phyloP scores from a whole-genome alignment of 805 yeast genomes.

The Tetrapisispora arboricola region DNA sequence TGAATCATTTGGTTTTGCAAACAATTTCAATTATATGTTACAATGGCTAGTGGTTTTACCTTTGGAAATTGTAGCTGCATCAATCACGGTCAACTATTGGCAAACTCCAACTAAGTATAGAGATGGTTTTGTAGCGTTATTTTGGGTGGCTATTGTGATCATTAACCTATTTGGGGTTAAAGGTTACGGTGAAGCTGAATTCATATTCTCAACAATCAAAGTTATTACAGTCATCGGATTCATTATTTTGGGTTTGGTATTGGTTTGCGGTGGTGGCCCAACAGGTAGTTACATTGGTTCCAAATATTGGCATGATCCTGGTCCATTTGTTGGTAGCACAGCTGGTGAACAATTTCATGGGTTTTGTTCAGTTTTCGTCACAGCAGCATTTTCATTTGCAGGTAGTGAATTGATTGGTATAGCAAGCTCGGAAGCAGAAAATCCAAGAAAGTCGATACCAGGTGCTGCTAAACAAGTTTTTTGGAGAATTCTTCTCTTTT shows the following conservation, averaged over 20 bases:
- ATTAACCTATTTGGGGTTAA: conserved; percentile 46
- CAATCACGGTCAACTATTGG: conserved; percentile 46
- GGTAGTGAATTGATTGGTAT: conserved; percentile 45
- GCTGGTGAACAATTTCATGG: conserved; percentile 40
- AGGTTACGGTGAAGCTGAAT: conserved; percentile 44
- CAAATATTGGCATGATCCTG: conserved; percentile 44
- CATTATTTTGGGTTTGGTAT: conserved; percentile 39
- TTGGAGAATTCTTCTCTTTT: conserved; percentile 44
- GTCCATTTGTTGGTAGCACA: conserved; percentile 44
- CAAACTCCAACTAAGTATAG: conserved; percentile 35
- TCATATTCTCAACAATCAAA: conserved; percentile 35
- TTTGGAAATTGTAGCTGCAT: conserved; percentile 43
- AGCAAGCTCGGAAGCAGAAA: conserved; percentile 40
- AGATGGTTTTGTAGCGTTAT: conserved; percentile 40
- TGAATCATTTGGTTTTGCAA: conserved; percentile 52
- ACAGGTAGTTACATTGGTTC: conserved; percentile 37
- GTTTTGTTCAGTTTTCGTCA: conserved; percentile 59
- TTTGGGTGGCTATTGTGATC: conserved; percentile 37
- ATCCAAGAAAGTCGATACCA: conserved; percentile 41
- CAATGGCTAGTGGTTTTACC: conserved; percentile 45
- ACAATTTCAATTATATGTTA: conserved; percentile 47
- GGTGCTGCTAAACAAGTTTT: conserved; percentile 46
- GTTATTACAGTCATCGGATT: conserved; percentile 40
- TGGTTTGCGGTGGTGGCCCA: conserved; percentile 39
- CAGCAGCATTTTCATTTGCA: conserved; percentile 57